Percentiles rank a stretch among this genome's conserved stretches.
phyloP scores from a whole-genome alignment of 768 basidiomycete species.

The Lactarius pseudohatsudake region DNA sequence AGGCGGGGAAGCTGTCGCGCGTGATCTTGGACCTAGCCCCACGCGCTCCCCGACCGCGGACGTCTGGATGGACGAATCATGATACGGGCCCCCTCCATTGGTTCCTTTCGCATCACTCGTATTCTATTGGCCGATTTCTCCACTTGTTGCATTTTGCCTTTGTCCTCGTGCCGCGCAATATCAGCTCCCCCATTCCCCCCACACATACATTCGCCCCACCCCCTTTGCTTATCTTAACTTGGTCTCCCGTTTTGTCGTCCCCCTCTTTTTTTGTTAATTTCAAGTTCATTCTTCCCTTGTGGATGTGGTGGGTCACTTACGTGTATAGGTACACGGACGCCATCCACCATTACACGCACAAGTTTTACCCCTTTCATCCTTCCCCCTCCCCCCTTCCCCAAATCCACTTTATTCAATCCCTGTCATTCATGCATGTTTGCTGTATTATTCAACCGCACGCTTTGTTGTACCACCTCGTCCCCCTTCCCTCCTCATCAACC shows the following conservation, averaged over 20 bases:
- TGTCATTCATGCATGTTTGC: not conserved
- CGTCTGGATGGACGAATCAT: constrained; percentile 30
- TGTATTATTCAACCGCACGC: constrained; percentile 16
- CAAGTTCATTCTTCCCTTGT: not conserved
- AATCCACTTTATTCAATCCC: not conserved
- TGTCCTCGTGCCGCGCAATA: not conserved
- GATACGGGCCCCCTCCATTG: constrained; percentile 1
- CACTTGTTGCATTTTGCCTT: not conserved
- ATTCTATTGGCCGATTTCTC: not conserved
- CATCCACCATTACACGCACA: not conserved
- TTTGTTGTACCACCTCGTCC: constrained; percentile 7
- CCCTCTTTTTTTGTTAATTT: not conserved
- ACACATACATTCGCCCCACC: too few relatives aligned
- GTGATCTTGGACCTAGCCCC: constrained; percentile 30
- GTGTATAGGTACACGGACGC: constrained; percentile 5
- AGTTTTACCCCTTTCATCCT: not conserved
- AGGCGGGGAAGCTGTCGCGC: constrained; percentile 42
- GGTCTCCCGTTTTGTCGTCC: not conserved
- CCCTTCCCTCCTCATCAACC: not conserved
- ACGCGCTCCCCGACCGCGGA: not conserved
- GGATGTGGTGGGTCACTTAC: constrained; percentile 7
- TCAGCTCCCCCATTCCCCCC: not conserved
- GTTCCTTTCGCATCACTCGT: not conserved
- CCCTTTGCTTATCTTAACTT: not conserved
- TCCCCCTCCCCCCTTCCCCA: not conserved